Percentiles rank a stretch among this genome's conserved stretches.
phyloP scores from a whole-genome alignment of 164 flowering plant genomes.

The Tinospora cordifolia region DNA sequence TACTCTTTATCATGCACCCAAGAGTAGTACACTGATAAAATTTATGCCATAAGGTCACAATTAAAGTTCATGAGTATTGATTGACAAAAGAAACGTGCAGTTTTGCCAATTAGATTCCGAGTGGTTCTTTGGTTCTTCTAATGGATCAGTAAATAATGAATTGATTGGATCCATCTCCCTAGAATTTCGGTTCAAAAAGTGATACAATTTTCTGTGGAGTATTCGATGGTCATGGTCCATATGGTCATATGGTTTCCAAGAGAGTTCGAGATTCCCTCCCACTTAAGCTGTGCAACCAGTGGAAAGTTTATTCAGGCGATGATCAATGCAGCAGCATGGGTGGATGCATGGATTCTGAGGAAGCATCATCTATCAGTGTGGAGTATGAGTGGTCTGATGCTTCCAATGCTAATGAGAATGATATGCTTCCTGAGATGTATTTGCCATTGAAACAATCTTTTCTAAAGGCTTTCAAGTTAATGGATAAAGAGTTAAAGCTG shows the following conservation, averaged over 20 bases:
- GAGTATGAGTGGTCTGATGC: slow-evolving; percentile 50
- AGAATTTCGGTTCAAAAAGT: slow-evolving; percentile 60
- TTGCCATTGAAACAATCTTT: slow-evolving; percentile 44
- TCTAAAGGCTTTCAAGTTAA: slow-evolving; percentile 57
- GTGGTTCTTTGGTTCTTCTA: neutral
- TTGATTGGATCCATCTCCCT: slow-evolving; percentile 18
- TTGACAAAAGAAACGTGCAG: neutral
- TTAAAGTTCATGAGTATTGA: neutral
- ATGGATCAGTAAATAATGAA: slow-evolving; percentile 12
- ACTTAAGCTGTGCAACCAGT: slow-evolving; percentile 43
- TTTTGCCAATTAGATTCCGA: slow-evolving; percentile 1
- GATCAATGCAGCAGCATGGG: slow-evolving; percentile 23
- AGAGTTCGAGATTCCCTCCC: slow-evolving; percentile 80
- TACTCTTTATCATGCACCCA: neutral
- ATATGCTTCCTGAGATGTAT: slow-evolving; percentile 46
- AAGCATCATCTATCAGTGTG: slow-evolving; percentile 32
- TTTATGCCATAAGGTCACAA: neutral
- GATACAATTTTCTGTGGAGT: slow-evolving; percentile 73
- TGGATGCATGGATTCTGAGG: slow-evolving; percentile 41
- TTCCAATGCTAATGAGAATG: slow-evolving; percentile 35
- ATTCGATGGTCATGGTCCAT: slow-evolving; percentile 91
- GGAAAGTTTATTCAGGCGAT: slow-evolving; percentile 30
- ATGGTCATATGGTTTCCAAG: slow-evolving; percentile 76
- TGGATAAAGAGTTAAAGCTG: slow-evolving; percentile 70
- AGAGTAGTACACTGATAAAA: neutral